Conservation (phyloP, 140 eudicot genomes). For the Cichorium intybus region DNA sequence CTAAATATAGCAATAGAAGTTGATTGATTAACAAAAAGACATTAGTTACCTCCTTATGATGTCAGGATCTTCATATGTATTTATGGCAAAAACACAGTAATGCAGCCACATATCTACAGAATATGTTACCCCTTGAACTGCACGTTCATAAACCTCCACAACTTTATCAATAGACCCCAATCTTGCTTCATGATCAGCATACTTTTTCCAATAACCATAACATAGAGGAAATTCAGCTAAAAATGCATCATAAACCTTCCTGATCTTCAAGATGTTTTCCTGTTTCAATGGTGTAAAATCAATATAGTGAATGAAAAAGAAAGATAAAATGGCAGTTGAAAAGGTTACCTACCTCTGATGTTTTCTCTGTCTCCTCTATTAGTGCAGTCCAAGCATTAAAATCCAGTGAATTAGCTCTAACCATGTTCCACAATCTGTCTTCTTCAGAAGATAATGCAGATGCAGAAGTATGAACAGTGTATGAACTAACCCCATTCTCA, state of each 20-base stretch:
- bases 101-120: constrained; percentile 99
- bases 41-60: constrained; percentile 66
- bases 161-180: constrained; percentile 80
- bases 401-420: constrained; percentile 63
- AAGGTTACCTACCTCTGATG: constrained; percentile 56
- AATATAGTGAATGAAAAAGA: not conserved
- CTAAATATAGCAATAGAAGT: constrained; percentile 4
- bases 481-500: not conserved
- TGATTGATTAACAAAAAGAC: not conserved
- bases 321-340: not conserved
- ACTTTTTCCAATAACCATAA: constrained; percentile 98
- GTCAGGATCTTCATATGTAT: constrained; percentile 82
- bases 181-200: constrained; percentile 97
- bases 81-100: constrained; percentile 77
- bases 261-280: constrained; percentile 67
- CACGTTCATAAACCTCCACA: constrained; percentile 92
- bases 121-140: constrained; percentile 95
- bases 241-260: constrained; percentile 85
- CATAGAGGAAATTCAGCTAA: constrained; percentile 90
- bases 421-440: constrained; percentile 75
- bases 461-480: not conserved
- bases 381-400: constrained; percentile 73
- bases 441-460: constrained; percentile 51
- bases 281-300: constrained; percentile 17
- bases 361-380: constrained; percentile 86